These are phyloP conservation scores for Fusarium haematococcum DNA, from an alignment of 2,329 filamentous ascomycete genomes.

Conservation along the genomic window DNA sequence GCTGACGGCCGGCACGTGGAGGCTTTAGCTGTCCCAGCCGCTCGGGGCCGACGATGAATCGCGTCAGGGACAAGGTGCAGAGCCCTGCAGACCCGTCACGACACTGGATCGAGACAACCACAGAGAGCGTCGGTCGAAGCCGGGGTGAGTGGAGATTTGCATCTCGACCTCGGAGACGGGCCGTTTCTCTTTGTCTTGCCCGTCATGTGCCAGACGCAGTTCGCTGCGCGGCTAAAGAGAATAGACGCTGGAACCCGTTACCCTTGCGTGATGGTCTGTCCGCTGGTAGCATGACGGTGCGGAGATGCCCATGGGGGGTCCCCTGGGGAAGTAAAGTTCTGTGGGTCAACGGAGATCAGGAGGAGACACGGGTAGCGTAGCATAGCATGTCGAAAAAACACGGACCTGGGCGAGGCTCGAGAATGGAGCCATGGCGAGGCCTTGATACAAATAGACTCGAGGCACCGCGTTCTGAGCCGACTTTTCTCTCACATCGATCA, in stretches of 20 bases:
- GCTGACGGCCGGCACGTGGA: conserved; percentile 6
- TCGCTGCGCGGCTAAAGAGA: conserved; percentile 1
- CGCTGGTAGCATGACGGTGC: conserved; percentile 23
- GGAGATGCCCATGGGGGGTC: conserved; percentile 28
- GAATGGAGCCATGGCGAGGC: conserved; percentile 8
- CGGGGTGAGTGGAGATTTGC: neutral
- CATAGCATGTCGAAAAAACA: neutral
- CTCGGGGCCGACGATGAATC: conserved; percentile 17
- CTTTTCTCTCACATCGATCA: neutral
- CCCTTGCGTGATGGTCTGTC: conserved; percentile 27
- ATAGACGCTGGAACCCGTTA: neutral
- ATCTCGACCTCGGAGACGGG: conserved; percentile 14
- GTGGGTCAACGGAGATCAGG: conserved; percentile 16
- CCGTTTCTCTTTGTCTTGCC: neutral
- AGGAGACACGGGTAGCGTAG: neutral
- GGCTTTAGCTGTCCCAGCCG: conserved; percentile 6
- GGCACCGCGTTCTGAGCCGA: neutral
- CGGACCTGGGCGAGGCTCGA: conserved; percentile 1
- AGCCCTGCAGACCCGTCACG: neutral
- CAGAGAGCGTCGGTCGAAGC: neutral
- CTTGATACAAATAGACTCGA: conserved; percentile 34
- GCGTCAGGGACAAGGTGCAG: neutral
- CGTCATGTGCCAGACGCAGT: conserved; percentile 11
- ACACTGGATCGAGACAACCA: neutral
- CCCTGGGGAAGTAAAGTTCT: conserved; percentile 19